Conservation (phyloP, 1,139 yeast species). For the Wickerhamomyces sp. region DNA sequence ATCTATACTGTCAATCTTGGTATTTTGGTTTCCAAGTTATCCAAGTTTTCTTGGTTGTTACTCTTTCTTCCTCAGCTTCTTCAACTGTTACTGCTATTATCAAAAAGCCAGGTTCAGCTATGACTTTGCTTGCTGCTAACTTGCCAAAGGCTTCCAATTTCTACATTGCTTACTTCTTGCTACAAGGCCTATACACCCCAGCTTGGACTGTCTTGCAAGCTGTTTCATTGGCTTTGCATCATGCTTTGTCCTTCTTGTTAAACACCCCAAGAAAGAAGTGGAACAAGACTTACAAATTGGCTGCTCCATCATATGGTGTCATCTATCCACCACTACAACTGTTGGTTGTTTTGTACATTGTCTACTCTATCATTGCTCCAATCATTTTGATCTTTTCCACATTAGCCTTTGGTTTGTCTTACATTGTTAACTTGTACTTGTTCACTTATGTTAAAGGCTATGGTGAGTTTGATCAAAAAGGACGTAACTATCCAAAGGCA, state of each 20-base stretch:
- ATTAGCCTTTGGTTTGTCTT: conserved; percentile 50
- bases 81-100: conserved; percentile 55
- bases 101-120: conserved; percentile 47
- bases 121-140: conserved; percentile 51
- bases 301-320: conserved; percentile 65
- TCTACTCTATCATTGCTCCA: conserved; percentile 77
- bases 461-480: conserved; percentile 46
- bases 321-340: conserved; percentile 69
- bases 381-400: conserved; percentile 61
- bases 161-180: conserved; percentile 56
- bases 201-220: conserved; percentile 60
- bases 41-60: conserved; percentile 76
- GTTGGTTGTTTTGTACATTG: conserved; percentile 64
- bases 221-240: conserved; percentile 36
- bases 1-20: conserved; percentile 78
- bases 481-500: conserved; percentile 62
- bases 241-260: conserved; percentile 38
- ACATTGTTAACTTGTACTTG: conserved; percentile 58
- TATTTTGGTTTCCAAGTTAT: conserved; percentile 87
- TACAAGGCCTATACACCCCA: conserved; percentile 66
- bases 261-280: conserved; percentile 67
- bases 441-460: conserved; percentile 53
- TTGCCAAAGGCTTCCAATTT: conserved; percentile 73
- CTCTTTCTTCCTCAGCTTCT: conserved; percentile 77
- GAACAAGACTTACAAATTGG: conserved; percentile 40